Conservation (phyloP, 1,284 basidiomycete species). For the Microbotryum intermedium region DNA sequence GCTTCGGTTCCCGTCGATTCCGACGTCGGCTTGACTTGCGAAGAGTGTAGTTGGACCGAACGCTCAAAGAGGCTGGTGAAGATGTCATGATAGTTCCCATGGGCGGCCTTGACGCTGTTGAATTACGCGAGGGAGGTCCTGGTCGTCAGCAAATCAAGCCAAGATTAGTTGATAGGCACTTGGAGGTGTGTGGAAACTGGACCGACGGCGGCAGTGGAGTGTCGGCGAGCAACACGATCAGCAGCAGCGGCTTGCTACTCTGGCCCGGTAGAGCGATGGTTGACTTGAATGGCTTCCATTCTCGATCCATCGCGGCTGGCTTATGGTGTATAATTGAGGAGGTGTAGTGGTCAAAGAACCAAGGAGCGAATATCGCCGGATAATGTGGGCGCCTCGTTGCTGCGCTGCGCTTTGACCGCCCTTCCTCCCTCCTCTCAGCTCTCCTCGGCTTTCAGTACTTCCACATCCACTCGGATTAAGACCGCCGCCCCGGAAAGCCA, state of each 20-base stretch:
- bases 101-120: constrained; percentile 35
- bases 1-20: constrained; percentile 17
- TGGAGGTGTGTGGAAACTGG: not conserved
- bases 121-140: not conserved
- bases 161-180: not conserved
- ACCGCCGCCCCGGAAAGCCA: not conserved
- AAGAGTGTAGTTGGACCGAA: constrained; percentile 27
- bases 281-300: too few relatives aligned
- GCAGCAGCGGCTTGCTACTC: not conserved
- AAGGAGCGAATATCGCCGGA: not conserved
- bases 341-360: not conserved
- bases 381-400: not conserved
- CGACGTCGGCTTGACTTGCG: not conserved
- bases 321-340: not conserved
- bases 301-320: too few relatives aligned
- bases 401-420: not conserved
- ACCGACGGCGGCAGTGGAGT: constrained; percentile 23
- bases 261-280: not conserved
- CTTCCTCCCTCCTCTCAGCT: not conserved
- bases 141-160: not conserved
- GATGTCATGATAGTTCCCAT: constrained; percentile 42
- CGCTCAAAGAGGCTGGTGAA: constrained; percentile 40
- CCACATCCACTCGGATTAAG: not conserved
- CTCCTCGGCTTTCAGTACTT: not conserved
- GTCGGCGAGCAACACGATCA: constrained; percentile 32